Conservation (phyloP, 352 stramenopile species). For the Pythium oligandrum region DNA sequence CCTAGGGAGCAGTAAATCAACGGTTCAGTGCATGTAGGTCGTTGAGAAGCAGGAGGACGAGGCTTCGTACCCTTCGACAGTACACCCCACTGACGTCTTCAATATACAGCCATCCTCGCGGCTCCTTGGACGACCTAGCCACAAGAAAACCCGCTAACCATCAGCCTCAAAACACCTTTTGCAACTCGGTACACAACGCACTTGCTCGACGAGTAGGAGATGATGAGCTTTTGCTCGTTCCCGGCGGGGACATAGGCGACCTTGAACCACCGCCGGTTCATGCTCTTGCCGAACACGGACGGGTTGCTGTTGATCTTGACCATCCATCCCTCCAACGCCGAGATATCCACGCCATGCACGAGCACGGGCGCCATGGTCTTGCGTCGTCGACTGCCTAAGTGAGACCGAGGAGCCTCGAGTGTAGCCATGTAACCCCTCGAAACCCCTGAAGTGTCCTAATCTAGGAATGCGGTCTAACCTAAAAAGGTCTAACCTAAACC, state of each 20-base stretch:
- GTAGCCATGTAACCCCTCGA: too few species aligned
- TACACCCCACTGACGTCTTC: conserved; percentile 73
- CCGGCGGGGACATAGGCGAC: conserved; percentile 48
- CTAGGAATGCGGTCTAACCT: background rate
- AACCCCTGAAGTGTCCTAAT: background rate
- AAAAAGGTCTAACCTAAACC: background rate
- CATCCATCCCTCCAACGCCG: conserved; percentile 80
- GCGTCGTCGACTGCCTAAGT: background rate
- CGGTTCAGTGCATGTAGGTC: background rate
- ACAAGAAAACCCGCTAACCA: too few species aligned
- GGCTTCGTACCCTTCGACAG: conserved; percentile 43
- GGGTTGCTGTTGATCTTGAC: conserved; percentile 85
- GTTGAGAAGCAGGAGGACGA: too few species aligned
- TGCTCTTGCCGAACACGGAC: conserved; percentile 73
- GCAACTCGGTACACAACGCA: conserved; percentile 17
- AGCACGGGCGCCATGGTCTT: conserved; percentile 17
- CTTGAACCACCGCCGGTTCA: conserved; percentile 74
- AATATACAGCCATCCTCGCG: conserved; percentile 73
- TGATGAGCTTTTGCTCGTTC: conserved; percentile 55
- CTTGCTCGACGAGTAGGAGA: conserved; percentile 83
- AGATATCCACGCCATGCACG: conserved; percentile 79
- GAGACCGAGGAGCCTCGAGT: too few species aligned
- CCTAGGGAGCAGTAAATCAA: conserved; percentile 19
- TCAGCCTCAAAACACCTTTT: background rate
- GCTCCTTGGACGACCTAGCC: conserved; percentile 63